phyloP scores from a whole-genome alignment of 192 early-diverging fungal genomes.

The Dissophora globulifera region DNA sequence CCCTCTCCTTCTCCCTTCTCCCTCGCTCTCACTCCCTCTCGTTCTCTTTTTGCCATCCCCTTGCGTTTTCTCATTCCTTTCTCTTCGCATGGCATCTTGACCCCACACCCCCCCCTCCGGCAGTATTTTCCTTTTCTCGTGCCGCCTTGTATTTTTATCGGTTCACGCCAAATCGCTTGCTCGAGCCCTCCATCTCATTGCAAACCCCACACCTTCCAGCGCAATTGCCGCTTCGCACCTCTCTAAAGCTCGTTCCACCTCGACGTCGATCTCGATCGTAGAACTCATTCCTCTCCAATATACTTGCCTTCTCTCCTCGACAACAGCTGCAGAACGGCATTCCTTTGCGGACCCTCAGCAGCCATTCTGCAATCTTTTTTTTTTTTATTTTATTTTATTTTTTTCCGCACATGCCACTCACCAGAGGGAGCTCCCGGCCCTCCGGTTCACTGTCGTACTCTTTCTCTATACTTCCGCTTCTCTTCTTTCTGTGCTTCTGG shows the following conservation, averaged over 20 bases:
- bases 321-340: too few relatives aligned
- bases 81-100: slow-evolving; percentile 4
- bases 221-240: neutral
- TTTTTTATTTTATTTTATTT: neutral
- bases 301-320: neutral
- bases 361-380: too few relatives aligned
- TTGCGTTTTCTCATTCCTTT: neutral
- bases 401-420: neutral
- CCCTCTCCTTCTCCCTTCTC: slow-evolving; percentile 1
- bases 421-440: neutral
- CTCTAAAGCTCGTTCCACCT: neutral
- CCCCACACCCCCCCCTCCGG: neutral
- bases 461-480: neutral
- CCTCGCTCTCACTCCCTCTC: neutral
- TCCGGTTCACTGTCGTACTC: neutral
- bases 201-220: too few relatives aligned
- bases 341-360: too few relatives aligned
- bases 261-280: neutral
- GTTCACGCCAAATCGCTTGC: neutral
- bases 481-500: slow-evolving; percentile 2
- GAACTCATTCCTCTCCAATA: neutral
- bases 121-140: neutral
- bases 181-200: too few relatives aligned
- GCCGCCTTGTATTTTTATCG: neutral
- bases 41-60: neutral